These are phyloP conservation scores for Oryza brachyantha DNA, from an alignment of 176 grass and related monocot genomes.

Conservation along the genomic window DNA sequence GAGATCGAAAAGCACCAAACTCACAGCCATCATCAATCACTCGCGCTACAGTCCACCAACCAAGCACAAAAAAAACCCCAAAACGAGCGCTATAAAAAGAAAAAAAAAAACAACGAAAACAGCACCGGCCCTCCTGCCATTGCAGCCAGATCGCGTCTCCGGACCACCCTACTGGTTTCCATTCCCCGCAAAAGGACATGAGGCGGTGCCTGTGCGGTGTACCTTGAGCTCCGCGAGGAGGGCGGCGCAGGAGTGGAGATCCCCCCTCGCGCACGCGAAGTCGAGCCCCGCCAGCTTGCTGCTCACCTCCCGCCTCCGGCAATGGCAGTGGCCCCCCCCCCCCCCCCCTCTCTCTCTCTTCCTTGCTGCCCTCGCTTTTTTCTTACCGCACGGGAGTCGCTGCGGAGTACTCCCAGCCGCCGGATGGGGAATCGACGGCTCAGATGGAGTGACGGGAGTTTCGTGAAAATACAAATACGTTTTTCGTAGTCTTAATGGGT, in stretches of 20 bases:
- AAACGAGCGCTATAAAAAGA: neutral
- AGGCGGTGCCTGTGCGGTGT: no score
- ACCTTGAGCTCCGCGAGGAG: slow-evolving; percentile 75
- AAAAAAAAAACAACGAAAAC: no score
- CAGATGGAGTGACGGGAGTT: no score
- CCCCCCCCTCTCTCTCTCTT: no score
- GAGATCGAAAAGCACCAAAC: neutral
- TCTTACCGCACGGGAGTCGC: neutral
- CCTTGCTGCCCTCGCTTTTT: neutral
- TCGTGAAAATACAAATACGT: no score
- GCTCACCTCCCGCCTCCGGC: slow-evolving; percentile 55
- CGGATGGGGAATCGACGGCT: no score
- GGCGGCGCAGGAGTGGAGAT: slow-evolving; percentile 34
- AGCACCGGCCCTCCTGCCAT: neutral
- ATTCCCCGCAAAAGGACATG: neutral
- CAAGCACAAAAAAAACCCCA: neutral
- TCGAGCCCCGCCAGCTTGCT: slow-evolving; percentile 50
- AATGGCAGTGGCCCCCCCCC: neutral
- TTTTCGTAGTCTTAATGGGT: no score
- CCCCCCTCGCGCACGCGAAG: slow-evolving; percentile 32
- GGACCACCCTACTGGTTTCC: neutral
- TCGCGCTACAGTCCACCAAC: neutral
- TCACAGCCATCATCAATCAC: neutral
- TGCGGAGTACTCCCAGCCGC: no score
- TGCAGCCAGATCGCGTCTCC: neutral